Conservation (phyloP, 345 rosid genomes). For the Nephelium lappaceum region DNA sequence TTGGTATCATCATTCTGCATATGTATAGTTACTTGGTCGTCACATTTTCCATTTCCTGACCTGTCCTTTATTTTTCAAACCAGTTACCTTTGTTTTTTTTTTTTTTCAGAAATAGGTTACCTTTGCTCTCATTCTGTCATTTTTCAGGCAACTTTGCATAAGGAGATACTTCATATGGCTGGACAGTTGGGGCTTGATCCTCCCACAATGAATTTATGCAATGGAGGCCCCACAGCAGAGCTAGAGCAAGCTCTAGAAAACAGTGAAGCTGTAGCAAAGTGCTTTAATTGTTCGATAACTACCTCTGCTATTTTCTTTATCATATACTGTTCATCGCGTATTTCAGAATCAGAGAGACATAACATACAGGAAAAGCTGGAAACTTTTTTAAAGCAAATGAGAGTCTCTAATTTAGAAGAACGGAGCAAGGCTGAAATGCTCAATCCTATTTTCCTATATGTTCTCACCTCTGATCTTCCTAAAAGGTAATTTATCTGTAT, state of each 20-base stretch:
- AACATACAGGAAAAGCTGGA: constrained; percentile 65
- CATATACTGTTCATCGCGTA: constrained; percentile 65
- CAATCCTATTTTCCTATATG: constrained; percentile 66
- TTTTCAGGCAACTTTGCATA: constrained; percentile 86
- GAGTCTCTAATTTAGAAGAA: constrained; percentile 36
- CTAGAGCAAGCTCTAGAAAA: constrained; percentile 78
- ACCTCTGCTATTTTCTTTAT: constrained; percentile 66
- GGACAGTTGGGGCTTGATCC: constrained; percentile 97
- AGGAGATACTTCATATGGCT: constrained; percentile 87
- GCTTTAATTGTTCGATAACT: constrained; percentile 72
- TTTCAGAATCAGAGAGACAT: constrained; percentile 56
- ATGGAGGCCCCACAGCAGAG: constrained; percentile 68
- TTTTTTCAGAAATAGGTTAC: background rate
- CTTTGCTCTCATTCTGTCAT: constrained; percentile 7
- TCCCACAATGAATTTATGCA: constrained; percentile 72
- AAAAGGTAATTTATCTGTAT: constrained; percentile 58
- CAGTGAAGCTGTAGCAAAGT: constrained; percentile 89
- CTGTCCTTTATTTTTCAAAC: no score
- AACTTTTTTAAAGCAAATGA: constrained; percentile 46
- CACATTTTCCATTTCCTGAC: background rate
- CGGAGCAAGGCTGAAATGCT: constrained; percentile 31
- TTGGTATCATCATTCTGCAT: background rate
- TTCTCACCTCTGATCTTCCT: constrained; percentile 86
- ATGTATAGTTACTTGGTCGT: background rate
- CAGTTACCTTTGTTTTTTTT: background rate